These are phyloP conservation scores for Rhizopogon rudus DNA, from an alignment of 768 basidiomycete genomes.

Conservation along the genomic window DNA sequence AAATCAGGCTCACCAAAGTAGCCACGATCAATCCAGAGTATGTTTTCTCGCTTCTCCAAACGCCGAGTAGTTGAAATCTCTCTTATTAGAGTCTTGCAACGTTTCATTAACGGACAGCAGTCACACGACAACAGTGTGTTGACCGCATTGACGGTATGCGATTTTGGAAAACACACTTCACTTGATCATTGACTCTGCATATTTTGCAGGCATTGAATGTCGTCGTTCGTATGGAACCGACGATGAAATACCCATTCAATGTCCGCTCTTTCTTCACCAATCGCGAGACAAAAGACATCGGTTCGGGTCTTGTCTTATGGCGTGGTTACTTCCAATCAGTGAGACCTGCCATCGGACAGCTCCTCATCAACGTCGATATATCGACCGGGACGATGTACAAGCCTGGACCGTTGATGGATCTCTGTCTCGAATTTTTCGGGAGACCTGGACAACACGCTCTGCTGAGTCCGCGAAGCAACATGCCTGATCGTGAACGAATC, in stretches of 20 bases:
- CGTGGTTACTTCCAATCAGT: slow-evolving; percentile 80
- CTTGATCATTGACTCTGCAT: neutral
- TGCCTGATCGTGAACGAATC: slow-evolving; percentile 50
- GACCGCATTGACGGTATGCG: slow-evolving; percentile 58
- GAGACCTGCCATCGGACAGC: slow-evolving; percentile 55
- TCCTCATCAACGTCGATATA: slow-evolving; percentile 76
- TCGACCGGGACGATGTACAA: slow-evolving; percentile 75
- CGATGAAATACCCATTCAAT: slow-evolving; percentile 62
- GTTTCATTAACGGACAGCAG: slow-evolving; percentile 62
- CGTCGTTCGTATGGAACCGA: slow-evolving; percentile 71
- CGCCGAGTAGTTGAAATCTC: slow-evolving; percentile 15
- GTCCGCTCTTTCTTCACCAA: slow-evolving; percentile 71
- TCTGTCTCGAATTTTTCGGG: slow-evolving; percentile 55
- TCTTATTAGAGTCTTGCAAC: slow-evolving; percentile 48
- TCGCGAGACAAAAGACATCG: slow-evolving; percentile 47
- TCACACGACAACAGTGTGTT: slow-evolving; percentile 63
- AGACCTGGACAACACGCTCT: slow-evolving; percentile 23
- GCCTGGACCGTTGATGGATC: slow-evolving; percentile 49
- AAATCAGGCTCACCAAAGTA: slow-evolving; percentile 55
- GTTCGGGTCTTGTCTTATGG: slow-evolving; percentile 66
- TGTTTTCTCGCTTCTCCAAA: slow-evolving; percentile 2
- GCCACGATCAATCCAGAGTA: slow-evolving; percentile 57
- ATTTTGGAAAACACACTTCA: neutral
- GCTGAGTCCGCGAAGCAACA: slow-evolving; percentile 33
- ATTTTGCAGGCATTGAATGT: slow-evolving; percentile 61